Evolutionary conservation across 2,329 filamentous ascomycete species (phyloP), one percentile per base, ranked within the genome.

Genomic region (Xylaria polymorpha): DNA sequence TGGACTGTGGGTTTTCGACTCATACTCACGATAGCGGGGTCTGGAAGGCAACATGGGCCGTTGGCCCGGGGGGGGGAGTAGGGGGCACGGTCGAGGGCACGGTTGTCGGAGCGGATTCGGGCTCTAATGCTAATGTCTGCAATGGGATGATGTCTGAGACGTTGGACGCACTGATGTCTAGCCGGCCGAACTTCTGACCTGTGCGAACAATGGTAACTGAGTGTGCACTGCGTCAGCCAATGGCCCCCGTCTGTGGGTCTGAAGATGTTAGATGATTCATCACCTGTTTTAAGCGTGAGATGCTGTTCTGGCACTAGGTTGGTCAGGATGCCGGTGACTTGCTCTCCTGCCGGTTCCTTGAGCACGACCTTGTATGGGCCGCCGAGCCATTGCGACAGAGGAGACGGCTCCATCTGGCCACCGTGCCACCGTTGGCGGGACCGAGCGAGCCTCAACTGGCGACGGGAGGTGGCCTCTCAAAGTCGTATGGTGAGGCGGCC

Each of bases 11-110:
- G 81, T 4, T 80, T 81, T 56, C 83, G 82, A 25, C 84, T 84
- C 59, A 93, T 87, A 77, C 92, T 94, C 55, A 97, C 78, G 64
- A 97, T 97, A 3, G 93, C 93, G 12, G 93, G 93, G 75, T 97
- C 93, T 91, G 86, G 75, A 96, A 94, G 0, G 84, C 75, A 46
- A 46, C 56, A 20, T 59, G 56, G 37, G n/a, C n/a, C 82, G 74
- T 71, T 66, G 65, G 46, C 71, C 51, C 44, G 4, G 82, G 79
- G 61, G 61, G 74, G 68, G 53, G 76, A 5, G 72, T 62, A 18
- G 73, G 44, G 25, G 20, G 14, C 32, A 12, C n/a, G n/a, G 39
- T 20, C 15, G 60, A 39, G 60, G 58, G 18, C 10, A 20, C 25
- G 3, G 43, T 9, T 3, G 12, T 39, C 12, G 41, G 41, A 22